Percentiles rank a stretch among this genome's conserved stretches.
Conservation (phyloP, 2,329 filamentous ascomycete genomes). For the Aspergillus fijiensis region DNA sequence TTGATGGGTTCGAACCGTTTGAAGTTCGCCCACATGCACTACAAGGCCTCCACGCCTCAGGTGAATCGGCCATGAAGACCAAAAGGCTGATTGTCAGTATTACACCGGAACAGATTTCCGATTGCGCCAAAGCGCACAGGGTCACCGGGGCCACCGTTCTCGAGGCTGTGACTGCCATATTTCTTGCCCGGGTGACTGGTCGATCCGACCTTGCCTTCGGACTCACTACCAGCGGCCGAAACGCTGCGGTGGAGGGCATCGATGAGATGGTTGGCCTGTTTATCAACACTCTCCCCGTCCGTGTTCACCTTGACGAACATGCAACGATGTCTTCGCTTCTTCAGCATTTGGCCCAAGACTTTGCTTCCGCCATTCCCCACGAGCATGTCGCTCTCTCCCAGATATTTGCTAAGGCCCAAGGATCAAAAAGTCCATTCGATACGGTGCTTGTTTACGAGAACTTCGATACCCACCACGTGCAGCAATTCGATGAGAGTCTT, state of each 20-base stretch:
- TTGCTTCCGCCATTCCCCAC: background rate
- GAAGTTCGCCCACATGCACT: background rate
- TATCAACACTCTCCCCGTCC: background rate
- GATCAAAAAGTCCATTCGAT: background rate
- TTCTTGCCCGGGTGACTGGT: background rate
- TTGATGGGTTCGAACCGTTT: background rate
- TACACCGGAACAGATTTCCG: background rate
- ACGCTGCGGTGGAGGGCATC: background rate
- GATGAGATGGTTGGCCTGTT: background rate
- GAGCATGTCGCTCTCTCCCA: background rate
- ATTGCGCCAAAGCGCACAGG: background rate
- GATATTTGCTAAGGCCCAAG: background rate
- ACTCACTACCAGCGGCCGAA: background rate
- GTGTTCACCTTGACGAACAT: background rate
- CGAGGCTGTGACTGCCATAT: background rate
- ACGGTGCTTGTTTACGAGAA: background rate
- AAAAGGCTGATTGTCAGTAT: background rate
- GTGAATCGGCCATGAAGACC: background rate
- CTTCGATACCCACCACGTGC: background rate
- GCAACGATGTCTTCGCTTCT: background rate
- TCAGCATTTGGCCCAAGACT: background rate
- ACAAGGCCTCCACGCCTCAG: background rate
- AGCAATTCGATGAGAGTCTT: background rate
- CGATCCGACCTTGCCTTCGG: background rate
- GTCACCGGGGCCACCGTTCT: background rate